Evolutionary conservation across 1,284 basidiomycete genomes (phyloP).

Genomic region (Porogramme epimiltina): DNA sequence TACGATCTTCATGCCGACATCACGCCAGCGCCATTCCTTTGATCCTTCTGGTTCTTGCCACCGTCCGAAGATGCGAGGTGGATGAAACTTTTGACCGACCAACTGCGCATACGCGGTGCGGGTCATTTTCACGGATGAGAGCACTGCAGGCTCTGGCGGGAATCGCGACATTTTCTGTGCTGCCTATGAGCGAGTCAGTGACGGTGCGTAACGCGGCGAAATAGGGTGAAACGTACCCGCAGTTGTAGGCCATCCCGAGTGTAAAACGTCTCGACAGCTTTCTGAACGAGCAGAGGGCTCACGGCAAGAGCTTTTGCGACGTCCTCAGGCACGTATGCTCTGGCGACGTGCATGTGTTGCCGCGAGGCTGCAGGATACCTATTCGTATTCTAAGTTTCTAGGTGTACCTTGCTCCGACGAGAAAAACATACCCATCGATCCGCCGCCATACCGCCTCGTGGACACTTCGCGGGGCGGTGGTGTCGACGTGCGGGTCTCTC

Average conservation of each 20-base stretch:
- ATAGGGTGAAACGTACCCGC: conserved; percentile 55
- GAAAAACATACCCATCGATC: conserved; percentile 56
- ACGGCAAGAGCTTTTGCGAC: conserved; percentile 73
- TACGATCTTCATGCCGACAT: conserved; percentile 90
- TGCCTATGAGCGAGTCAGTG: conserved; percentile 46
- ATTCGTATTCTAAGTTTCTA: conserved; percentile 14
- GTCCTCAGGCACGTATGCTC: conserved; percentile 79
- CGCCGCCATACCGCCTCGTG: conserved; percentile 69
- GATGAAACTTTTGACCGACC: conserved; percentile 87
- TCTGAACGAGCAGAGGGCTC: conserved; percentile 77
- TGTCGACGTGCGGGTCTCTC: conserved; percentile 51
- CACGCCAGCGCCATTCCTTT: conserved; percentile 72
- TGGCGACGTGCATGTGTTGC: conserved; percentile 79
- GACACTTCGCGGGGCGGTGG: conserved; percentile 59
- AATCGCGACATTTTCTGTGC: conserved; percentile 89
- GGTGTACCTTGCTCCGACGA: neutral
- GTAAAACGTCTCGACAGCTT: conserved; percentile 89
- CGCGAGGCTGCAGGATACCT: conserved; percentile 74
- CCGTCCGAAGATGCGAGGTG: conserved; percentile 87
- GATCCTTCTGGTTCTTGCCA: conserved; percentile 67
- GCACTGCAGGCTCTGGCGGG: conserved; percentile 65
- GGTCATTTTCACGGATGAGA: conserved; percentile 75
- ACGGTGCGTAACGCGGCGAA: neutral
- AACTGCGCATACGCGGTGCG: conserved; percentile 93
- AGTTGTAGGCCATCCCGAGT: conserved; percentile 89